phyloP scores from a whole-genome alignment of 305 asterid species.

The Plantago coronopus region DNA sequence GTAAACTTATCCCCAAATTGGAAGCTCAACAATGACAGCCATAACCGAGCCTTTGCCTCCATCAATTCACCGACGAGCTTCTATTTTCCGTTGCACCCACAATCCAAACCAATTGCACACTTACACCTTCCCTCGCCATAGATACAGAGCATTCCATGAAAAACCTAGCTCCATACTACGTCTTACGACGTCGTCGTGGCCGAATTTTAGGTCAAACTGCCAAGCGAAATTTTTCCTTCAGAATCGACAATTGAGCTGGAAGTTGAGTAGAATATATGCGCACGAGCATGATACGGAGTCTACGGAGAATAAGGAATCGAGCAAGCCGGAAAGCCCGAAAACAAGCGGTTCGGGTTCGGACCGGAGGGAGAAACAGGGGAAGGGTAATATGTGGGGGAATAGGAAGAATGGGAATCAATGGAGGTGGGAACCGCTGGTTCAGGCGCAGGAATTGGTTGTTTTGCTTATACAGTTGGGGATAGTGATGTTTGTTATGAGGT shows the following conservation, averaged over 20 bases:
- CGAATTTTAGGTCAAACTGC: constrained; percentile 44
- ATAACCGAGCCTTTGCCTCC: constrained; percentile 34
- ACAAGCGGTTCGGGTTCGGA: constrained; percentile 43
- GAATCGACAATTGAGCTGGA: constrained; percentile 27
- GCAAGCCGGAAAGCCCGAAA: constrained; percentile 47
- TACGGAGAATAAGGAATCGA: constrained; percentile 45
- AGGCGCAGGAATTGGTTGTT: constrained; percentile 87
- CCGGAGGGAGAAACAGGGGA: constrained; percentile 72
- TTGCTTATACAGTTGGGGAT: constrained; percentile 82
- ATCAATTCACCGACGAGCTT: constrained; percentile 42
- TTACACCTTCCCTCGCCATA: constrained; percentile 36
- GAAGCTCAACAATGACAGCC: constrained; percentile 36
- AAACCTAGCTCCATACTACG: constrained; percentile 25
- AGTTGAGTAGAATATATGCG: constrained; percentile 45
- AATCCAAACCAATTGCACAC: constrained; percentile 34
- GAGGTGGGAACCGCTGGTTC: constrained; percentile 88
- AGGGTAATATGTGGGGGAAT: constrained; percentile 65
- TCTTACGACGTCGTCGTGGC: constrained; percentile 35
- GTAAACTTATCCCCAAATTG: not conserved
- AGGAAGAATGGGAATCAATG: constrained; percentile 39
- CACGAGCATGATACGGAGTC: constrained; percentile 87
- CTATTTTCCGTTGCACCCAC: constrained; percentile 33
- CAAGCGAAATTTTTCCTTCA: constrained; percentile 28
- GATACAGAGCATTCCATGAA: constrained; percentile 37
- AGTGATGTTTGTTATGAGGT: constrained; percentile 86